Percentiles rank a stretch among this genome's conserved stretches.
Conservation (phyloP, 768 basidiomycete genomes). For the Suillus subluteus region DNA sequence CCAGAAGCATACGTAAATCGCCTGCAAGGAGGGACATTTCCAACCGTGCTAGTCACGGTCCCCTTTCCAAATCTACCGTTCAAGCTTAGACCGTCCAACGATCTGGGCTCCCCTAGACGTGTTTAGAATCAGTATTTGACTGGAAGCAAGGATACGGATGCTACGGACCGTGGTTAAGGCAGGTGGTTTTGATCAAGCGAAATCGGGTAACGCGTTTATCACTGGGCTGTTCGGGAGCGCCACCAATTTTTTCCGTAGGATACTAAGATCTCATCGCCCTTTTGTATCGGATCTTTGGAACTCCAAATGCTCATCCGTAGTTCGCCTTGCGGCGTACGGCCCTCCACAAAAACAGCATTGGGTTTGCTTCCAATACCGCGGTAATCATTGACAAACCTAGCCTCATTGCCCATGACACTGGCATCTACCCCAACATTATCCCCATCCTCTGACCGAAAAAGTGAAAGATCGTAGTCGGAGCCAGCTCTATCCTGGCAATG, state of each 20-base stretch:
- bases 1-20: slow-evolving; percentile 17
- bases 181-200: not conserved
- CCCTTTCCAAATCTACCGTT: slow-evolving; percentile 1
- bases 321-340: slow-evolving; percentile 56
- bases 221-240: slow-evolving; percentile 41
- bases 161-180: not conserved
- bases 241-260: slow-evolving; percentile 92
- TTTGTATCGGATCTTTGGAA: slow-evolving; percentile 57
- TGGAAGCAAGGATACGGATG: not conserved
- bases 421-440: slow-evolving; percentile 81
- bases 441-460: slow-evolving; percentile 62
- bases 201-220: not conserved
- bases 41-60: not conserved
- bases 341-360: slow-evolving; percentile 72
- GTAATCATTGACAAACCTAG: slow-evolving; percentile 90
- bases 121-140: not conserved
- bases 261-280: slow-evolving; percentile 84
- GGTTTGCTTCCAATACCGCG: slow-evolving; percentile 71
- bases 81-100: not conserved
- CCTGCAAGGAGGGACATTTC: slow-evolving; percentile 1
- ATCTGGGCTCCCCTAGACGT: not conserved
- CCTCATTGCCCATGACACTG: slow-evolving; percentile 76
- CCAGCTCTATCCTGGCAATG: slow-evolving; percentile 74
- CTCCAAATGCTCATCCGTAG: slow-evolving; percentile 81
- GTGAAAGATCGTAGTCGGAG: slow-evolving; percentile 88